Conservation (phyloP, 208 protist genomes). For the Acanthamoeba culbertsoni region DNA sequence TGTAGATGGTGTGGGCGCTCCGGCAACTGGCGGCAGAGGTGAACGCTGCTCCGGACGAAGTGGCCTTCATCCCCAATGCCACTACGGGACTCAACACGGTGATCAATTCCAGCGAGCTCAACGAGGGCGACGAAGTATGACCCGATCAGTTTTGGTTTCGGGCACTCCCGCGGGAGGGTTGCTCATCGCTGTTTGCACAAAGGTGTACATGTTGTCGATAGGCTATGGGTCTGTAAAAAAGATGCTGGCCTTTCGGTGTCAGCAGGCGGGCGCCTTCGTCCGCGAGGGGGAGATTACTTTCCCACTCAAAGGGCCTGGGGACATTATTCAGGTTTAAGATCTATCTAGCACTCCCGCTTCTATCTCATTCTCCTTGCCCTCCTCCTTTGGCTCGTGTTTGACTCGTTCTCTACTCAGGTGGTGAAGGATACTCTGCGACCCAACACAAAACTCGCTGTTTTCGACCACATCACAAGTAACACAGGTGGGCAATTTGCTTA, state of each 20-base stretch:
- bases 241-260: conserved; percentile 88
- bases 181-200: neutral
- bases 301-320: conserved; percentile 79
- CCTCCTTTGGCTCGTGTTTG: conserved; percentile 74
- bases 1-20: conserved; percentile 88
- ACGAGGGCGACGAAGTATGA: conserved; percentile 84
- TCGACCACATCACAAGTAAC: conserved; percentile 90
- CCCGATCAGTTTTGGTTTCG: neutral
- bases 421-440: neutral
- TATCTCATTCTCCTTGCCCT: neutral
- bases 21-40: conserved; percentile 84
- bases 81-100: conserved; percentile 90
- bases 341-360: neutral
- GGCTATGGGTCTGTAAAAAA: conserved; percentile 91
- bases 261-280: conserved; percentile 82
- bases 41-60: conserved; percentile 82
- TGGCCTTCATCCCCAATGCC: conserved; percentile 89
- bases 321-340: no score
- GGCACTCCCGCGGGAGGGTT: neutral
- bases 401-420: neutral
- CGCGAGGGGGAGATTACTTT: conserved; percentile 83
- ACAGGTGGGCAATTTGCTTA: conserved; percentile 65
- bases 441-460: conserved; percentile 80
- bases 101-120: conserved; percentile 80
- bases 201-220: conserved; percentile 83